These are phyloP conservation scores for Phaeosphaeria sp. DNA, from an alignment of 2,329 filamentous ascomycete genomes.

Conservation along the genomic window DNA sequence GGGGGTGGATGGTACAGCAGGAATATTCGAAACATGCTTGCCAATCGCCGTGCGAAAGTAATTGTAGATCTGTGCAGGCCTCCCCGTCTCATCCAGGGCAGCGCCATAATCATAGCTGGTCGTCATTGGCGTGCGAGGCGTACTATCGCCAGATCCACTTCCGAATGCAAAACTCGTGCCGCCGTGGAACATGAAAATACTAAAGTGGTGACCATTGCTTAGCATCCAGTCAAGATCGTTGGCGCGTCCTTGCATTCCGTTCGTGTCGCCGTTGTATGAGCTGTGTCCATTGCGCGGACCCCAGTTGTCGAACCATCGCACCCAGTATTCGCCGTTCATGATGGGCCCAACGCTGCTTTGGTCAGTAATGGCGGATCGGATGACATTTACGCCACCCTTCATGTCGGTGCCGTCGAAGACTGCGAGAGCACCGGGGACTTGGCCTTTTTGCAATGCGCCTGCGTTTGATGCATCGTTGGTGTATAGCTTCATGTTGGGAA, in stretches of 20 bases:
- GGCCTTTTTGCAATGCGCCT: constrained; percentile 53
- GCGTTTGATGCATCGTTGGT: constrained; percentile 58
- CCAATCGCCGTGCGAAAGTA: constrained; percentile 50
- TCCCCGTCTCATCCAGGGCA: constrained; percentile 58
- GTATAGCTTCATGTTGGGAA: constrained; percentile 53
- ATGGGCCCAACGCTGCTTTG: constrained; percentile 52
- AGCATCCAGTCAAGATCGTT: constrained; percentile 33
- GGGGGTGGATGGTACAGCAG: constrained; percentile 44
- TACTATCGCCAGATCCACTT: constrained; percentile 55
- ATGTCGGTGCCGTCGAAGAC: constrained; percentile 55
- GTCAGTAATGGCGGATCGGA: constrained; percentile 54
- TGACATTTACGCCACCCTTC: constrained; percentile 48
- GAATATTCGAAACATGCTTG: constrained; percentile 49
- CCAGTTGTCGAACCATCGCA: constrained; percentile 55
- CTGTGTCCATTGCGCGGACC: constrained; percentile 48
- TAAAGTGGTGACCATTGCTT: constrained; percentile 50
- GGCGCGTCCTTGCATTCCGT: constrained; percentile 21
- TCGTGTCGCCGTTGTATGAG: constrained; percentile 30
- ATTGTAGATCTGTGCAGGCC: constrained; percentile 54
- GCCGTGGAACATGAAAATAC: constrained; percentile 62
- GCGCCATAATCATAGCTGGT: constrained; percentile 61
- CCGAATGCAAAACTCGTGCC: constrained; percentile 60
- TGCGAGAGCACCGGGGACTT: constrained; percentile 54
- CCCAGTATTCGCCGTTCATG: constrained; percentile 60
- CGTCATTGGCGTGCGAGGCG: constrained; percentile 51